A percentile compares a stretch with the other conserved stretches of the same genome.
Evolutionary conservation across 768 basidiomycete species (phyloP).

Genomic region (Ramaria sp.): DNA sequence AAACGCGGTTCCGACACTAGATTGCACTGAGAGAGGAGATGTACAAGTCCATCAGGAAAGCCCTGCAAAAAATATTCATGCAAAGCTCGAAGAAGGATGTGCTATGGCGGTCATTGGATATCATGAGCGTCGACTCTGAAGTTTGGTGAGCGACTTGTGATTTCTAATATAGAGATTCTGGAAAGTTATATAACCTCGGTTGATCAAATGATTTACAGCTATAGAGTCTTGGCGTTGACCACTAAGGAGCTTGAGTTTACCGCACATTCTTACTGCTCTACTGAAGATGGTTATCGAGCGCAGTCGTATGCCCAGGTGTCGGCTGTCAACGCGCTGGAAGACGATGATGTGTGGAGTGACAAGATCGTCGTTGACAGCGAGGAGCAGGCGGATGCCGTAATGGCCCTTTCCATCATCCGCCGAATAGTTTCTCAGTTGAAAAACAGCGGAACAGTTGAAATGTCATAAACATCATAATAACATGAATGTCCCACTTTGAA

Average conservation of each 20-base stretch:
- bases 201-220: constrained; percentile 15
- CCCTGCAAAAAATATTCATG: constrained; percentile 29
- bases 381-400: neutral
- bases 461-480: too few relatives aligned
- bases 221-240: constrained; percentile 27
- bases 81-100: constrained; percentile 14
- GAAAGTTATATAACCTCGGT: neutral
- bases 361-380: neutral
- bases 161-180: neutral
- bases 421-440: neutral
- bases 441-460: neutral
- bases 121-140: constrained; percentile 11
- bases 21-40: constrained; percentile 23
- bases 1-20: constrained; percentile 17
- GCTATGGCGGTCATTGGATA: constrained; percentile 19
- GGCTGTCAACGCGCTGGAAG: constrained; percentile 25
- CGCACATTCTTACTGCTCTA: constrained; percentile 39
- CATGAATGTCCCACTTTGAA: too few relatives aligned
- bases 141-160: constrained; percentile 16
- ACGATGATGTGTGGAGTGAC: neutral
- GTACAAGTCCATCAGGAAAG: constrained; percentile 30
- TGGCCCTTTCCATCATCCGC: neutral
- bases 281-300: constrained; percentile 36
- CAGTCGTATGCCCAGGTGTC: constrained; percentile 24
- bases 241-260: constrained; percentile 40